Evolutionary conservation across 169 alveolate genomes (phyloP), one percentile per base, ranked within the genome.

Genomic region (Cryptosporidium tyzzeri): DNA sequence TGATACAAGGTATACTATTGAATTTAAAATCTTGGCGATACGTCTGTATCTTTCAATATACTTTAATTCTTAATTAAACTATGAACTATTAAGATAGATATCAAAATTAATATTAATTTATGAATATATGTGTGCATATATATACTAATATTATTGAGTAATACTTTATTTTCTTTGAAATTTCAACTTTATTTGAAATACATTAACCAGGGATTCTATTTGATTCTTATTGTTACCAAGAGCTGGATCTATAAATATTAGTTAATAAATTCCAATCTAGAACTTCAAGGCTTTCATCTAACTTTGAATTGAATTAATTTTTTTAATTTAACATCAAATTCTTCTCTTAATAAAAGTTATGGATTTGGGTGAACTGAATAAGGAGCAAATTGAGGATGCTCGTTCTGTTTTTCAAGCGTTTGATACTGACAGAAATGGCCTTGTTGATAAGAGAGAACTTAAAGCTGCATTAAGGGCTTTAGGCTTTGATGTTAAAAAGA

Each of bases 401-500:
- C 92, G 93, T 70, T 96, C 93, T 85, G 97, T 96, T 68, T 95
- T 95, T 92, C 97, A 94, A 65, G 91, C 94, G 29, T 94, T 95
- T 86, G 98, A 95, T 80, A 94, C 96, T 51, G 97, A 95, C 67
- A 94, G 96, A 16, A 91, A 95, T 69, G 94, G 94, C 14, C 69
- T 74, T 35, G 94, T 96, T 44, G 98, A 96, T 75, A 93, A 93
- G 35, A 95, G 95, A 75, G 98, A 96, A 84, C 91, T 96, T 31
- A 96, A 96, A 86, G 97, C 95, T 12, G 97, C 97, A 2, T 87
- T 96, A 75, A 91, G 97, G 84, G 97, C 98, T 1, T 91, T 96
- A 18, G 98, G 98, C 41, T 95, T 96, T 80, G 97, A 96, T 67
- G 95, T 96, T 14, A 93, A 92, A 45, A 96, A 95, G 86, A 96